These are phyloP conservation scores for Phialocephala sp. DNA, from an alignment of 2,329 filamentous ascomycete genomes.

Conservation along the genomic window DNA sequence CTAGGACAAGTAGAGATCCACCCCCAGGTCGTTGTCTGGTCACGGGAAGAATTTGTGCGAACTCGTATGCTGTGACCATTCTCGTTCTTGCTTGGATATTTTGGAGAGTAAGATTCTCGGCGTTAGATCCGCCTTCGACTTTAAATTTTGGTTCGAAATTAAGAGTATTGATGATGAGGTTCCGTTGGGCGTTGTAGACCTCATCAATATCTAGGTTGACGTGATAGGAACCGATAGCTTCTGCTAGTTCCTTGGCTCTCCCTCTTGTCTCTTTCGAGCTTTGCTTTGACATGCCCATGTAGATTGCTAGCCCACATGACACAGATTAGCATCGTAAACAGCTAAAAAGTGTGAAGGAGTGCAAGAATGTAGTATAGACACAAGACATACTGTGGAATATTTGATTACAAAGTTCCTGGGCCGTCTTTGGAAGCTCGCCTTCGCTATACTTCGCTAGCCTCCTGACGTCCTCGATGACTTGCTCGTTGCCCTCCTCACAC, in stretches of 20 bases:
- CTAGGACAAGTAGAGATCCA: conserved; percentile 69
- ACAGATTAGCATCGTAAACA: too few species aligned
- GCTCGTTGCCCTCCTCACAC: conserved; percentile 50
- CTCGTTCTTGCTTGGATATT: conserved; percentile 61
- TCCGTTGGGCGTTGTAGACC: conserved; percentile 35
- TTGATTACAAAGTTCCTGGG: conserved; percentile 61
- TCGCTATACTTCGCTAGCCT: background rate
- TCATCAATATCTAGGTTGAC: conserved; percentile 63
- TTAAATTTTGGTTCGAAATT: conserved; percentile 66
- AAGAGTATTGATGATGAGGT: conserved; percentile 62
- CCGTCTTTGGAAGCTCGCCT: conserved; percentile 45
- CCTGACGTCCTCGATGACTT: conserved; percentile 52
- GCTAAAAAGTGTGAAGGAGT: too few species aligned
- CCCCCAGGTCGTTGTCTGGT: conserved; percentile 53
- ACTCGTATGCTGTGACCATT: conserved; percentile 63
- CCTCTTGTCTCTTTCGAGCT: conserved; percentile 60
- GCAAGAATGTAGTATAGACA: too few species aligned
- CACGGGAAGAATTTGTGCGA: conserved; percentile 65
- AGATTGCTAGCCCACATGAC: conserved; percentile 45
- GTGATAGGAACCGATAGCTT: conserved; percentile 73
- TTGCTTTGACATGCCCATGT: conserved; percentile 66
- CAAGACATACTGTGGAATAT: conserved; percentile 60
- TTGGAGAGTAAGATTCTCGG: conserved; percentile 61
- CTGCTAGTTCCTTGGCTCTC: conserved; percentile 65
- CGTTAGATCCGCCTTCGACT: conserved; percentile 58